Conservation (phyloP, 2,329 filamentous ascomycete species). For the Arthrobotrys musiformis region DNA sequence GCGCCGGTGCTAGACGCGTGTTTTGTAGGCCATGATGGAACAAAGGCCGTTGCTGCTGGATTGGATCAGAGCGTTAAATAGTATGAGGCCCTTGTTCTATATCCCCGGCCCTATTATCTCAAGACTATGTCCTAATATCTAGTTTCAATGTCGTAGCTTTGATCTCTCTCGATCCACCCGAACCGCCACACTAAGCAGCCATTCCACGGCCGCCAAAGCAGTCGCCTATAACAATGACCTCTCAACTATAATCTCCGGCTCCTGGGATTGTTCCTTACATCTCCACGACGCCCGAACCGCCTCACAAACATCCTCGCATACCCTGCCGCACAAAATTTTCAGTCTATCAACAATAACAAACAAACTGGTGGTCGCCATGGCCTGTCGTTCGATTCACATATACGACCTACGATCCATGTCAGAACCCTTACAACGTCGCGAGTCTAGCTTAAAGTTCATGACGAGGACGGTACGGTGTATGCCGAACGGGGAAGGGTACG, state of each 20-base stretch:
- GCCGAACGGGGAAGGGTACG: slow-evolving; percentile 95
- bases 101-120: too few species aligned
- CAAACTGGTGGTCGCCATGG: slow-evolving; percentile 95
- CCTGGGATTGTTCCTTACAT: slow-evolving; percentile 92
- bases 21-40: slow-evolving; percentile 79
- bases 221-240: slow-evolving; percentile 83
- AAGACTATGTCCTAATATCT: background rate
- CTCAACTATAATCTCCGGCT: slow-evolving; percentile 83
- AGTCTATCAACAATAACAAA: slow-evolving; percentile 80
- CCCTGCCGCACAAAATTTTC: slow-evolving; percentile 87
- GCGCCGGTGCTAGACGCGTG: slow-evolving; percentile 91
- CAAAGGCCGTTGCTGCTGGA: slow-evolving; percentile 85
- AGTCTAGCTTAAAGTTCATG: slow-evolving; percentile 95
- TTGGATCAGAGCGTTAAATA: slow-evolving; percentile 86
- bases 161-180: slow-evolving; percentile 76
- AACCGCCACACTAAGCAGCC: slow-evolving; percentile 76
- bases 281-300: slow-evolving; percentile 75
- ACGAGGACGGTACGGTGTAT: slow-evolving; percentile 93
- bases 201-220: slow-evolving; percentile 81
- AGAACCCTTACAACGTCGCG: slow-evolving; percentile 89
- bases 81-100: slow-evolving; percentile 64
- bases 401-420: slow-evolving; percentile 82
- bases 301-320: slow-evolving; percentile 71
- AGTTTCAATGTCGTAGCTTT: slow-evolving; percentile 66
- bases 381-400: slow-evolving; percentile 89